A percentile compares a stretch with the other conserved stretches of the same genome.
These are phyloP conservation scores for Phaffomyces antillensis DNA, from an alignment of 805 yeast species.

Conservation along the genomic window DNA sequence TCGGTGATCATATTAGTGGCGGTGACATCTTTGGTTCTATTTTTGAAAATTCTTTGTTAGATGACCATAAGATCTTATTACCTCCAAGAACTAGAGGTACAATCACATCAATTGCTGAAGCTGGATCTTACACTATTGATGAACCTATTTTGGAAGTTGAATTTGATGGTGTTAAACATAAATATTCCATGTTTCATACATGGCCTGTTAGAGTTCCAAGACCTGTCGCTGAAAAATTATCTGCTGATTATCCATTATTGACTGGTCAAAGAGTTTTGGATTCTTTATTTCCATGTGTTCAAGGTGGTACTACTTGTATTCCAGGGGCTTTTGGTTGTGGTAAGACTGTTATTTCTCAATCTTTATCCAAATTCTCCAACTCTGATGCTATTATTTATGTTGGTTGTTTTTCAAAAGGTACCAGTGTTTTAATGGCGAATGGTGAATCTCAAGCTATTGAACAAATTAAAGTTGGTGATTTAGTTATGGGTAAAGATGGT, in stretches of 20 bases:
- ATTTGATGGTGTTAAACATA: conserved; percentile 77
- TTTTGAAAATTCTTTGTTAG: conserved; percentile 86
- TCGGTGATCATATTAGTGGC: conserved; percentile 96
- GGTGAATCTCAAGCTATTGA: conserved; percentile 31
- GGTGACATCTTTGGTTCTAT: conserved; percentile 96
- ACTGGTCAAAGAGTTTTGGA: conserved; percentile 99
- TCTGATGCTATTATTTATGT: conserved; percentile 95
- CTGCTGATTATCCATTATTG: conserved; percentile 91
- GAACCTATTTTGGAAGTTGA: conserved; percentile 90
- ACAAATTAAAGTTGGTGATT: conserved; percentile 30
- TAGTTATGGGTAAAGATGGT: conserved; percentile 39
- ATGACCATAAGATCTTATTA: conserved; percentile 87
- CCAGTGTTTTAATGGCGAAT: conserved; percentile 37
- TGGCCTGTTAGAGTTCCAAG: conserved; percentile 99
- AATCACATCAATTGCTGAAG: conserved; percentile 76
- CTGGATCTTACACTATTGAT: conserved; percentile 88
- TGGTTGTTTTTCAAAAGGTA: conserved; percentile 48
- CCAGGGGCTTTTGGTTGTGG: conserved; percentile 99
- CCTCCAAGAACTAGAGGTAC: conserved; percentile 99
- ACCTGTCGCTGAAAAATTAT: conserved; percentile 89
- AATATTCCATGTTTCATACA: conserved; percentile 92
- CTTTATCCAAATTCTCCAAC: conserved; percentile 93
- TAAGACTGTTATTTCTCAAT: conserved; percentile 96
- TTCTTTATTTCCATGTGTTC: conserved; percentile 97
- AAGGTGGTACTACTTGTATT: conserved; percentile 99